Percentiles rank a stretch among this genome's conserved stretches.
Conservation (phyloP, 1,284 basidiomycete species). For the Naganishia sp. region DNA sequence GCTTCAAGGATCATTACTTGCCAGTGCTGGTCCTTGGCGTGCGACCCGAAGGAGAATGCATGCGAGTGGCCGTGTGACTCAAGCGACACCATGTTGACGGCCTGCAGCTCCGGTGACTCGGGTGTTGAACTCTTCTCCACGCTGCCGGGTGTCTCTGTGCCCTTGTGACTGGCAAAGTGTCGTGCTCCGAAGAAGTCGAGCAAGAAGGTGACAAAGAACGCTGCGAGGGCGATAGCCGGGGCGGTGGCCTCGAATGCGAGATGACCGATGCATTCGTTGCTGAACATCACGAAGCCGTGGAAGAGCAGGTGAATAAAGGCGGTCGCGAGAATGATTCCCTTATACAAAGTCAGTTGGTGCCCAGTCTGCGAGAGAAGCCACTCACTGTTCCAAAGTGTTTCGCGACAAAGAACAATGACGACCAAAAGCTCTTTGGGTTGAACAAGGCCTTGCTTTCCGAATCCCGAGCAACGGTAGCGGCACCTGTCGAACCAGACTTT, state of each 20-base stretch:
- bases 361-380: conserved; percentile 10
- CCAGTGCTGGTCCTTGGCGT: conserved; percentile 40
- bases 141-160: conserved; percentile 2
- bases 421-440: conserved; percentile 37
- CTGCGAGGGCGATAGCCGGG: conserved; percentile 52
- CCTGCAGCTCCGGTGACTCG: conserved; percentile 5
- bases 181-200: conserved; percentile 51
- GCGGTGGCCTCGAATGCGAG: conserved; percentile 54
- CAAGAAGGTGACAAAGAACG: conserved; percentile 44
- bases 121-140: conserved; percentile 14
- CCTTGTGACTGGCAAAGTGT: conserved; percentile 16
- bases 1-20: conserved; percentile 53
- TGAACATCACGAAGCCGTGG: conserved; percentile 53
- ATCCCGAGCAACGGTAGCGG: not conserved
- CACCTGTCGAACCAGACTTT: conserved; percentile 27
- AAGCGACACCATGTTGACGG: not conserved
- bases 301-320: conserved; percentile 56
- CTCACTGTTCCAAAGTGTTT: conserved; percentile 47
- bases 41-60: conserved; percentile 34
- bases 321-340: conserved; percentile 55
- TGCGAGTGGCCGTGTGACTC: conserved; percentile 34
- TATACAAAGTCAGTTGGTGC: conserved; percentile 31
- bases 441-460: conserved; percentile 35
- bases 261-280: conserved; percentile 54
- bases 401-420: conserved; percentile 49